These are phyloP conservation scores for Arctium lappa DNA, from an alignment of 129 eudicot species.

Conservation along the genomic window DNA sequence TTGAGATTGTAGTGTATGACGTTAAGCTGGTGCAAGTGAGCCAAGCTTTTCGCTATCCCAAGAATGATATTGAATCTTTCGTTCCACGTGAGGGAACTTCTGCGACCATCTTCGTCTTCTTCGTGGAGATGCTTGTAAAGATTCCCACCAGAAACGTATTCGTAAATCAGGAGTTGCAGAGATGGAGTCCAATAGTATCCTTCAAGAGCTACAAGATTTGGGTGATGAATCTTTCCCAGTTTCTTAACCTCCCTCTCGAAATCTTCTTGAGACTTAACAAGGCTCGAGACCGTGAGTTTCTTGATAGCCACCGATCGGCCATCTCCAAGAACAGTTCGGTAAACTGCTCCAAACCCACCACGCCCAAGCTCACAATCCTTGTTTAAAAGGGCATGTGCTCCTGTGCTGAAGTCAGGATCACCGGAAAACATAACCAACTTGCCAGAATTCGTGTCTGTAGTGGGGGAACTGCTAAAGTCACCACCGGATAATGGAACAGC, in stretches of 20 bases:
- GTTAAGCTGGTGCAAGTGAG: conserved; percentile 75
- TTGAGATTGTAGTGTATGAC: conserved; percentile 86
- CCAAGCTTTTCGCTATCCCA: conserved; percentile 78
- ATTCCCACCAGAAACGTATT: conserved; percentile 81
- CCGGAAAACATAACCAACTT: conserved; percentile 97
- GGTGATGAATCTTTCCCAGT: conserved; percentile 73
- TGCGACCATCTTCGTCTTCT: conserved; percentile 34
- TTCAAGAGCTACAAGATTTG: conserved; percentile 73
- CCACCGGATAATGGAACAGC: conserved; percentile 72
- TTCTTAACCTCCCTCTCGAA: conserved; percentile 84
- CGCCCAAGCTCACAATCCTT: conserved; percentile 99
- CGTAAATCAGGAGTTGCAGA: conserved; percentile 79
- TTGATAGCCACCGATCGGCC: conserved; percentile 89
- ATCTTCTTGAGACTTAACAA: conserved; percentile 89
- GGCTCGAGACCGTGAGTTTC: conserved; percentile 88
- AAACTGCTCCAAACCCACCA: conserved; percentile 96
- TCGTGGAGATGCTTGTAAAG: conserved; percentile 86
- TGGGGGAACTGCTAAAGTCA: conserved; percentile 64
- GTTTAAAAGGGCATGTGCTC: conserved; percentile 76
- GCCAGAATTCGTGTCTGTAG: conserved; percentile 79
- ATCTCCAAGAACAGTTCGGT: conserved; percentile 75
- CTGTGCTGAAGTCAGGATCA: conserved; percentile 84
- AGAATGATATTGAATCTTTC: conserved; percentile 69
- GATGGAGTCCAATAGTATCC: conserved; percentile 98
- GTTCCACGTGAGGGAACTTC: conserved; percentile 74